phyloP scores from a whole-genome alignment of 805 yeast species.

The Wickerhamiella lipophila region DNA sequence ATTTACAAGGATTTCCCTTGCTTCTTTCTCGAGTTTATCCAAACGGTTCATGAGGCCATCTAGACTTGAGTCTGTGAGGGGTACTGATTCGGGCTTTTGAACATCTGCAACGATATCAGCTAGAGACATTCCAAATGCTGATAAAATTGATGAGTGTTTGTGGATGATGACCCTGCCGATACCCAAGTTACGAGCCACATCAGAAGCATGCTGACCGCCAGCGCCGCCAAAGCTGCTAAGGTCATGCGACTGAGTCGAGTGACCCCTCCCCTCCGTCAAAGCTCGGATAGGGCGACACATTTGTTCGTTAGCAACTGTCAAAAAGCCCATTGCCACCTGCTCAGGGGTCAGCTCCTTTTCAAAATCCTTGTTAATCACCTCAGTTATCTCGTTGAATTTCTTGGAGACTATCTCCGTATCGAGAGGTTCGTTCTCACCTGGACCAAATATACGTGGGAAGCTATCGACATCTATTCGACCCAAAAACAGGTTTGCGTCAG shows the following conservation, averaged over 20 bases:
- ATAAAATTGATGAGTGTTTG: conserved; percentile 67
- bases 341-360: conserved; percentile 40
- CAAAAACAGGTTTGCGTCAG: conserved; percentile 67
- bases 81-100: conserved; percentile 56
- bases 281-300: conserved; percentile 88
- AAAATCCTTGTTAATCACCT: conserved; percentile 41
- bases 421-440: conserved; percentile 57
- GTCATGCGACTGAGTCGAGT: conserved; percentile 49
- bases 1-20: conserved; percentile 30
- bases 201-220: conserved; percentile 82
- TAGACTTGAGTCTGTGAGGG: conserved; percentile 28
- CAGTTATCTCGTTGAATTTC: conserved; percentile 44
- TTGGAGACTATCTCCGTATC: conserved; percentile 41
- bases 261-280: conserved; percentile 75
- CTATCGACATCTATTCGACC: conserved; percentile 62
- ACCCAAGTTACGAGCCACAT: conserved; percentile 60
- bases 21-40: conserved; percentile 33
- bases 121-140: conserved; percentile 79
- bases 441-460: conserved; percentile 77
- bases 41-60: conserved; percentile 35
- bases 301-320: conserved; percentile 71
- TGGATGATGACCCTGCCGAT: conserved; percentile 60
- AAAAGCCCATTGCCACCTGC: conserved; percentile 68
- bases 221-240: conserved; percentile 86
- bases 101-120: conserved; percentile 74